Conservation (phyloP, 805 yeast genomes). For the Saccharomycopsis babjevae region DNA sequence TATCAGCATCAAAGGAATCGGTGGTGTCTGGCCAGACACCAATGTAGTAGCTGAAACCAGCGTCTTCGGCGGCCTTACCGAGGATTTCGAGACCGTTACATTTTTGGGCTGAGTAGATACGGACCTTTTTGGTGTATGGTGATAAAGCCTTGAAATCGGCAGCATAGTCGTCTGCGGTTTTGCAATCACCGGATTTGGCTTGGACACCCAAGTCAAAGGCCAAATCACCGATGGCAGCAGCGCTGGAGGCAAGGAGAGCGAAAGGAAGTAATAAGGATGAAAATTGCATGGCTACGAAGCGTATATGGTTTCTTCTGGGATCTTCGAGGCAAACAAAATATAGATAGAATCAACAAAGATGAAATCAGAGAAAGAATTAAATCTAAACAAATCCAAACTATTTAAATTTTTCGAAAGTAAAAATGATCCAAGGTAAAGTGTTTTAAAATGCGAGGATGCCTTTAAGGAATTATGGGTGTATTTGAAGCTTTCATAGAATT, state of each 20-base stretch:
- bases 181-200: constrained; percentile 67
- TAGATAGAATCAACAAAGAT: background rate
- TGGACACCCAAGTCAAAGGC: constrained; percentile 85
- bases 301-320: background rate
- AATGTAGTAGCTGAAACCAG: constrained; percentile 64
- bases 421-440: background rate
- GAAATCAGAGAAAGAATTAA: background rate
- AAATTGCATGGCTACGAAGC: background rate
- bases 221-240: constrained; percentile 25
- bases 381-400: background rate
- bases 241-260: constrained; percentile 2
- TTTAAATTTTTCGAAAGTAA: background rate
- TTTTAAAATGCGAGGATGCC: background rate
- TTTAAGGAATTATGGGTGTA: background rate
- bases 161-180: constrained; percentile 58
- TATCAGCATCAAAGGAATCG: constrained; percentile 64
- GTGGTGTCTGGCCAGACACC: constrained; percentile 95
- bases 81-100: constrained; percentile 79
- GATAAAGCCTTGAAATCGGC: constrained; percentile 53
- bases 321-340: background rate
- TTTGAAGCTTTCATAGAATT: background rate
- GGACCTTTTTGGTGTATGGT: constrained; percentile 52
- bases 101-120: constrained; percentile 88
- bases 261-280: background rate
- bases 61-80: constrained; percentile 78